Conservation (phyloP, 495 filamentous ascomycete genomes). For the Schizothecium vesticola region DNA sequence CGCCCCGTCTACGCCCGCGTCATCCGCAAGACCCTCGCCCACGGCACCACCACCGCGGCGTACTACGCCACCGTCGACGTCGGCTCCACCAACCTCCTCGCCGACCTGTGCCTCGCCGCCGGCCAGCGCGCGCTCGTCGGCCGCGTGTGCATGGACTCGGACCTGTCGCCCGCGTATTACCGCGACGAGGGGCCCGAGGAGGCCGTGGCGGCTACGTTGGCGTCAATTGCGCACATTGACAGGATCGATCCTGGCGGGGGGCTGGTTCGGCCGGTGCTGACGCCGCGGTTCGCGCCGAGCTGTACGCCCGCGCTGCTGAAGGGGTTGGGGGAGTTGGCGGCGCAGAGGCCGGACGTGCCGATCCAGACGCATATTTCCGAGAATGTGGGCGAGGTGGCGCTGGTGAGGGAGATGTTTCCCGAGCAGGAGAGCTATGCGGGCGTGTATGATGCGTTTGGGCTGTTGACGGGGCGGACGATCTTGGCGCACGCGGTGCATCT, state of each 20-base stretch:
- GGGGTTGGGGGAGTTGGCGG: slow-evolving; percentile 58
- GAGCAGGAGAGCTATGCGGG: slow-evolving; percentile 56
- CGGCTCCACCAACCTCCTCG: slow-evolving; percentile 78
- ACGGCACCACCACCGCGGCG: slow-evolving; percentile 85
- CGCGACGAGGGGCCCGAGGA: slow-evolving; percentile 56
- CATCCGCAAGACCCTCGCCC: slow-evolving; percentile 70
- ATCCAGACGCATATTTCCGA: slow-evolving; percentile 93
- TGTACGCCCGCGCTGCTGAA: slow-evolving; percentile 58
- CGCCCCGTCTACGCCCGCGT: slow-evolving; percentile 66
- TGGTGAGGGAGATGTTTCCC: slow-evolving; percentile 70
- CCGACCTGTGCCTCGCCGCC: slow-evolving; percentile 63
- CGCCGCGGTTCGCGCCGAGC: slow-evolving; percentile 81
- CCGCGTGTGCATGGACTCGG: slow-evolving; percentile 80
- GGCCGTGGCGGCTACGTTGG: slow-evolving; percentile 52
- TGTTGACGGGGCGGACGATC: slow-evolving; percentile 69
- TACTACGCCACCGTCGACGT: slow-evolving; percentile 91
- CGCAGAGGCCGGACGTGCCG: slow-evolving; percentile 48
- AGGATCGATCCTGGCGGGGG: slow-evolving; percentile 55
- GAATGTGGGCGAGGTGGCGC: slow-evolving; percentile 63
- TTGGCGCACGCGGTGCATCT: slow-evolving; percentile 86
- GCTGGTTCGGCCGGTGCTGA: slow-evolving; percentile 73
- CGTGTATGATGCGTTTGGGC: slow-evolving; percentile 69
- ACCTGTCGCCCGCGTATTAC: slow-evolving; percentile 66
- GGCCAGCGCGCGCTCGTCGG: slow-evolving; percentile 91
- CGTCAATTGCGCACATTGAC: slow-evolving; percentile 61